Evolutionary conservation across 257 asterid species (phyloP), one percentile per base, ranked within the genome.

Genomic region (Fraxinus excelsior): DNA sequence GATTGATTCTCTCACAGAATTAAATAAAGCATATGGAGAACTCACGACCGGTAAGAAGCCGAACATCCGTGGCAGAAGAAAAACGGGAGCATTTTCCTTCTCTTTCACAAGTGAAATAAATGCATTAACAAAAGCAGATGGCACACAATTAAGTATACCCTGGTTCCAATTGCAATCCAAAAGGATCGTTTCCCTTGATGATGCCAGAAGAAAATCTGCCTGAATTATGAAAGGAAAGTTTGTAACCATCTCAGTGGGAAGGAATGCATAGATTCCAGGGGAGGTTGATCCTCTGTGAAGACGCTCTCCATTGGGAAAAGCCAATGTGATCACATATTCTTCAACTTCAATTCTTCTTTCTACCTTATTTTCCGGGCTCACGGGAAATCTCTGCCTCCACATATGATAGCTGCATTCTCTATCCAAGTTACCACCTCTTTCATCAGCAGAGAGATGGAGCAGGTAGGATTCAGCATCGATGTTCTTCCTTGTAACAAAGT

Each of bases 321-420:
- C 87, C 51, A 83, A 53, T 16, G 80, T 80, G 35, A 83, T 83
- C 23, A 83, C 87, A 80, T 82, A 83, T 19, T 83, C 87, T 11
- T 83, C 84, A 3, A 83, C 82, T 1, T 83, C 87, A 80, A 71
- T 70, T 74, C 87, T 74, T 72, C 76, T 84, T 13, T 71, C 87
- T 10, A 78, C 87, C 51, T 73, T 66, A 34, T 70, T 70, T 29
- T 78, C 79, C 31, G 46, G 78, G 67, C 3, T 70, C 26, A 84
- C 83, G 6, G 84, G 87, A 75, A 84, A 84, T 53, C 78, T 80
- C 35, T 80, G 83, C 32, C 81, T 84, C 87, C 87, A 84, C 80
- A 80, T 80, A 42, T 80, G 60, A 66, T 84, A 84, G 71, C 81
- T 65, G 75, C 87, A 84, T 66, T 74, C 84, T 19, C 34, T 25